Evolutionary conservation across 2,329 filamentous ascomycete genomes (phyloP), one percentile per base, ranked within the genome.

Genomic region (Cryphonectria japonica): DNA sequence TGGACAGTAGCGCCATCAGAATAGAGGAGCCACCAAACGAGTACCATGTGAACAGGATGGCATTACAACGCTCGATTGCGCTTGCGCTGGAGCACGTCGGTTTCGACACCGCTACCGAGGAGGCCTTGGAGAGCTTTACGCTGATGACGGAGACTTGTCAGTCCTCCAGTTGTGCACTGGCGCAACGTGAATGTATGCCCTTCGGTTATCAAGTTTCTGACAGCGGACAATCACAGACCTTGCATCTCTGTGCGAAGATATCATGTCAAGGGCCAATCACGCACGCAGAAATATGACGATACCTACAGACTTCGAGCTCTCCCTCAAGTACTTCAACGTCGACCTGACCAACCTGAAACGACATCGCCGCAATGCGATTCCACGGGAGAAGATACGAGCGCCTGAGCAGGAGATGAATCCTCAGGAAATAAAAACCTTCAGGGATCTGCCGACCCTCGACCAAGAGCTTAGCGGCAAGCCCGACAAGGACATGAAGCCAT

Each of bases 121-220:
- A 89, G 68, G 88, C 89, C 1, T 78, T 91, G 75, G 88, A 91
- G 77, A 85, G 85, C 74, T 87, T 91, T 60, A 84, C 87, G 4
- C 78, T 80, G 29, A 81, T 85, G 74, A 85, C 86, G 1, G 89
- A 91, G 75, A 83, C 83, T 5, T 91, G 89, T 91, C 78, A 72
- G 87, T 77, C 19, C 19, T 43, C 41, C 43, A 65, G 19, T 6
- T 43, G 62, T 11, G 66, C 39, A 52, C 3, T 37, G 34, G 50
- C 34, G 62, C n/a, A 32, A 50, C 34, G 64, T 57, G 61, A 22
- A 14, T 34, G 29, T 34, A 46, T 34, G 62, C 26, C 52, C 22
- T 41, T 26, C 22, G 6, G 1, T 62, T 62, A 11, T 16, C 5
- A 2, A 34, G 11, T n/a, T 19, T n/a, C 71, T 72, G 41, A 66